Base-by-base conservation (phyloP, 2,329 filamentous ascomycete genomes). In the Aspergillus unguis region DNA sequence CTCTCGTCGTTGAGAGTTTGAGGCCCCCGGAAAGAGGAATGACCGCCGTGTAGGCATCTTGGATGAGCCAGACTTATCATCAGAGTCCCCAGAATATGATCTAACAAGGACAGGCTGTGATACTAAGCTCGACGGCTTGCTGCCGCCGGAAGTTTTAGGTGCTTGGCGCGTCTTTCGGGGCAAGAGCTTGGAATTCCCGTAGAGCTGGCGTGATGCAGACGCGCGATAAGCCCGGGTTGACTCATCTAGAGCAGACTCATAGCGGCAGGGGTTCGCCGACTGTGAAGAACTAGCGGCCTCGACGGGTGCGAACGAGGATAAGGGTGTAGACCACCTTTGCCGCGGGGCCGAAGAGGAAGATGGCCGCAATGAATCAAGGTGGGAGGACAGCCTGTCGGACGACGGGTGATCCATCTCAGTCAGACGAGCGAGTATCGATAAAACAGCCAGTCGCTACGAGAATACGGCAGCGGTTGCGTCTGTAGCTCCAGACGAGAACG, bases 21-120 rank as follows among this genome's bases (percentile, higher is more conserved):
- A 61, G 50, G 56, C 56, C 17, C 58, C 53, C n/a, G 58, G 54
- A 23, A 67, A 69, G 7, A 64, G 62, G 44, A 71, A 68, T 8
- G 65, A 60, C 41, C 62, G 64, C 50, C 64, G 65, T 27, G 62
- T 59, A 52, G 68, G 62, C 64, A 73, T 72, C 42, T 60, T 63
- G 44, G 69, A 57, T 3, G 58, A 57, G 32, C 50, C 58, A 46
- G 62, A 58, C 54, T 63, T 63, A 32, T 64, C 62, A 52, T 69
- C 61, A 33, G 67, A 64, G 62, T 68, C 65, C 42, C 67, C 68
- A 40, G 73, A 74, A 58, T 75, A 73, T 17, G 75, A 65, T 55
- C 71, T 66, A 29, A 76, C 71, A 36, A 77, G 63, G 35, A 77
- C 74, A 5, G 75, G 75, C 52, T 75, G 72, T 29, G 72, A 71